Evolutionary conservation across 2,329 filamentous ascomycete genomes (phyloP), one percentile per base, ranked within the genome.

Genomic region (Fusarium sp.): DNA sequence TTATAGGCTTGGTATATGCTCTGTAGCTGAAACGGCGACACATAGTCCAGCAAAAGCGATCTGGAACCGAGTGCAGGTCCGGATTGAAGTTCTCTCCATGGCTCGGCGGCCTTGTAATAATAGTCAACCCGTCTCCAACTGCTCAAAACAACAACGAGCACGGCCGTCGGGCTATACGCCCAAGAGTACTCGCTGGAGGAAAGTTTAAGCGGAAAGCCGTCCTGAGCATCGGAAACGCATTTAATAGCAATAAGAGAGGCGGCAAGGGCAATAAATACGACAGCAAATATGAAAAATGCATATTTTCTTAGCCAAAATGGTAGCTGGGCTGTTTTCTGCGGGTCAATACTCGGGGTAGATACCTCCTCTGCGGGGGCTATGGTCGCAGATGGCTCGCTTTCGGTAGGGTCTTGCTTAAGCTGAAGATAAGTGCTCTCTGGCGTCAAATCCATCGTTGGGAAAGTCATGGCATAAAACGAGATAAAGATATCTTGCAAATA

Each of bases 191-290:
- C 25, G 35, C 21, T 62, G 3, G 50, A 58, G 10, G 50, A 58
- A 9, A 58, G 9, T 1, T 13, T 6, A 1, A 62, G 50, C 3
- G 50, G 21, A 1, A 62, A 54, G 11, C 50, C 40, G 4, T 62
- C 28, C 0, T 18, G 6, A 2, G 50, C 1, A 8, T 42, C 19
- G 0, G 42, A 37, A 0, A 19, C 18, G 9, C 12, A 15, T 11
- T 62, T 28, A 5, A 58, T 16, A 5, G 33, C 9, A 1, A 38
- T 38, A 1, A 62, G 23, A 3, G 32, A 57, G 0, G 23, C 35
- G 0, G 59, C 50, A 7, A 32, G 28, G 21, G 13, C 1, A 2
- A 21, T 0, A 3, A 57, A 62, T 0, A 58, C 2, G 0, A 32
- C 2, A 1, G 28, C 1, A 10, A 62, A 62, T 5, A 44, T 4